Conservation (phyloP, 306 rosid genomes). For the Pueraria montana region DNA sequence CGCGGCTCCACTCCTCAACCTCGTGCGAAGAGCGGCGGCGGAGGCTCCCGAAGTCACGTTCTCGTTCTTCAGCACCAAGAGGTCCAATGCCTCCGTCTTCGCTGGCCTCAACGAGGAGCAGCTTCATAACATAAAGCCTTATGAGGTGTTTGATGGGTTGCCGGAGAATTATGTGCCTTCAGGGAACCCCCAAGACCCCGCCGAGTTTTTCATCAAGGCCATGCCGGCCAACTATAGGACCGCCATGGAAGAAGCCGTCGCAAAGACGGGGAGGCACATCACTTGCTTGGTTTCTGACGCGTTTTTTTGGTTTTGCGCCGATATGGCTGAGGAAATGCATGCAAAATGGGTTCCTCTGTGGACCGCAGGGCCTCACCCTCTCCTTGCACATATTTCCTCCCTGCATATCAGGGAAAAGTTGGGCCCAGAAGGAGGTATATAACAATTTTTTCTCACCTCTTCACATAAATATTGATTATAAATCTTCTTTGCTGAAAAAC, state of each 20-base stretch:
- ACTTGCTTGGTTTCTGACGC: conserved; percentile 80
- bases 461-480: too few relatives aligned
- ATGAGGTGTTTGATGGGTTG: conserved; percentile 65
- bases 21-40: conserved; percentile 55
- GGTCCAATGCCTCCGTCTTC: conserved; percentile 53
- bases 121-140: conserved; percentile 47
- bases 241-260: conserved; percentile 54
- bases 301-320: conserved; percentile 69
- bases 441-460: too few relatives aligned
- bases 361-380: conserved; percentile 78
- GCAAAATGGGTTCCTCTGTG: conserved; percentile 83
- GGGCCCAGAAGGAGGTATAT: conserved; percentile 32
- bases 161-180: conserved; percentile 55
- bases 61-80: conserved; percentile 67
- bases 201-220: conserved; percentile 53
- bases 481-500: too few relatives aligned
- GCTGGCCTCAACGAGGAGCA: neutral
- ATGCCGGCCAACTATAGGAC: conserved; percentile 51
- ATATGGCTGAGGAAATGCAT: conserved; percentile 57
- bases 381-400: conserved; percentile 55
- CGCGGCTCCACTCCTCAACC: conserved; percentile 66
- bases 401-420: conserved; percentile 54
- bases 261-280: conserved; percentile 44
- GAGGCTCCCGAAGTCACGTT: conserved; percentile 49
- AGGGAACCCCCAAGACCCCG: conserved; percentile 41